Evolutionary conservation across 306 rosid species (phyloP).

Genomic region (Cucurbita argyrosperma): DNA sequence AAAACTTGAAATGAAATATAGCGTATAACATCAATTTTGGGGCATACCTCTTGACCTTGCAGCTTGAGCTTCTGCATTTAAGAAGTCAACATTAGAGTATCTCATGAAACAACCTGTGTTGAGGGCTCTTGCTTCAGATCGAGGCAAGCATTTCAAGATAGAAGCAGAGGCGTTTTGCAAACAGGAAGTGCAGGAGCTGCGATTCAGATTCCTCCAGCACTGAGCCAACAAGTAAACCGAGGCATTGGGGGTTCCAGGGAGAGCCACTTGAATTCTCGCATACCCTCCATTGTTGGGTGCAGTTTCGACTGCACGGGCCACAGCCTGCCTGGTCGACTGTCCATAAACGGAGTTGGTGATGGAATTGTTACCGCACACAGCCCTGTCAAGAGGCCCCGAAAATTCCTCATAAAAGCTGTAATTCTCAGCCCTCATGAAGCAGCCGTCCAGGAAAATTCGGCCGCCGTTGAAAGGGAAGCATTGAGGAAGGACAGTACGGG

Average conservation of each 20-base stretch:
- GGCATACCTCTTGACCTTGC: slow-evolving; percentile 36
- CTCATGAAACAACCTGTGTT: slow-evolving; percentile 87
- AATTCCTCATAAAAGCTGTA: slow-evolving; percentile 58
- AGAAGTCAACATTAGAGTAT: slow-evolving; percentile 65
- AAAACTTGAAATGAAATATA: background rate
- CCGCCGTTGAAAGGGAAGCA: slow-evolving; percentile 63
- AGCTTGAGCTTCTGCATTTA: slow-evolving; percentile 32
- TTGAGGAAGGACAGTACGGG: slow-evolving; percentile 67
- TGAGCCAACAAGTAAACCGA: slow-evolving; percentile 56
- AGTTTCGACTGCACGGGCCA: slow-evolving; percentile 24
- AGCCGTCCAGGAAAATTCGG: slow-evolving; percentile 72
- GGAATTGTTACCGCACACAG: slow-evolving; percentile 47
- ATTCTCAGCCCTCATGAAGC: slow-evolving; percentile 85
- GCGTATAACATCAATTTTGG: background rate
- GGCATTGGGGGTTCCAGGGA: slow-evolving; percentile 24
- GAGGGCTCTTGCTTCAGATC: slow-evolving; percentile 62
- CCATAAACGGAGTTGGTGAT: slow-evolving; percentile 26
- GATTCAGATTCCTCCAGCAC: slow-evolving; percentile 68
- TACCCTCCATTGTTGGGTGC: slow-evolving; percentile 40
- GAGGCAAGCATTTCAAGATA: slow-evolving; percentile 57
- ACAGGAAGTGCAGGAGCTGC: slow-evolving; percentile 56
- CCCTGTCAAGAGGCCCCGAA: slow-evolving; percentile 34
- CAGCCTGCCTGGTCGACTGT: slow-evolving; percentile 33
- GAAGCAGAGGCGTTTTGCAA: slow-evolving; percentile 59
- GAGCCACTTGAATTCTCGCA: slow-evolving; percentile 27